Percentiles rank a stretch among this genome's conserved stretches.
Conservation (phyloP, 306 rosid species). For the Nissolia schottii region DNA sequence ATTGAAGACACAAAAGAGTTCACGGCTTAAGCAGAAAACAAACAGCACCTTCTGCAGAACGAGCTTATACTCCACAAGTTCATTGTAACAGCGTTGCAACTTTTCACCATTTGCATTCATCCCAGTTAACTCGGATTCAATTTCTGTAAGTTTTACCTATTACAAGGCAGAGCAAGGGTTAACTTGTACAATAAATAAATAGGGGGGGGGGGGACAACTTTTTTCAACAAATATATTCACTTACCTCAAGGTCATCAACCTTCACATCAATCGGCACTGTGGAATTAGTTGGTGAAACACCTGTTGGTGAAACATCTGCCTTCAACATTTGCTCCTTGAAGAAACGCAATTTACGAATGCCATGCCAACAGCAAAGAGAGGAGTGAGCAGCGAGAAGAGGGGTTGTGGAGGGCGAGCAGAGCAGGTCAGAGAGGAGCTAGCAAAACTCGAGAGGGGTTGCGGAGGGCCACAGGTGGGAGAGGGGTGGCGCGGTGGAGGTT, state of each 20-base stretch:
- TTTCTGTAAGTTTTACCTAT: constrained; percentile 84
- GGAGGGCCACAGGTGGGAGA: no score
- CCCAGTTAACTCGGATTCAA: constrained; percentile 83
- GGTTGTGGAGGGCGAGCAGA: no score
- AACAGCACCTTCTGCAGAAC: constrained; percentile 76
- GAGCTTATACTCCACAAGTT: constrained; percentile 85
- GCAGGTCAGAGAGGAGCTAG: no score
- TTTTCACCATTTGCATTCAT: constrained; percentile 90
- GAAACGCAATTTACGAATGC: constrained; percentile 83
- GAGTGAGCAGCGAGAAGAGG: no score
- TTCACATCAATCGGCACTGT: constrained; percentile 39
- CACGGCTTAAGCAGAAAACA: constrained; percentile 17
- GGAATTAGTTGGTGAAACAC: constrained; percentile 46
- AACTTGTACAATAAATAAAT: background rate
- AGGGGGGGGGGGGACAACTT: background rate
- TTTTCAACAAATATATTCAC: constrained; percentile 3
- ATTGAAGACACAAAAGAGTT: background rate
- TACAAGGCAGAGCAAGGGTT: constrained; percentile 25
- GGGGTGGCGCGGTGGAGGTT: no score
- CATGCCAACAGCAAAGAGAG: no score
- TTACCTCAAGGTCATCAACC: constrained; percentile 84
- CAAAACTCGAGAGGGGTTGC: no score
- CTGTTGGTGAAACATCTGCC: constrained; percentile 75
- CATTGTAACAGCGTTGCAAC: constrained; percentile 84
- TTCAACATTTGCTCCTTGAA: constrained; percentile 90